phyloP scores from a whole-genome alignment of 73 alveolate genomes.

The Symbiodinium natans region DNA sequence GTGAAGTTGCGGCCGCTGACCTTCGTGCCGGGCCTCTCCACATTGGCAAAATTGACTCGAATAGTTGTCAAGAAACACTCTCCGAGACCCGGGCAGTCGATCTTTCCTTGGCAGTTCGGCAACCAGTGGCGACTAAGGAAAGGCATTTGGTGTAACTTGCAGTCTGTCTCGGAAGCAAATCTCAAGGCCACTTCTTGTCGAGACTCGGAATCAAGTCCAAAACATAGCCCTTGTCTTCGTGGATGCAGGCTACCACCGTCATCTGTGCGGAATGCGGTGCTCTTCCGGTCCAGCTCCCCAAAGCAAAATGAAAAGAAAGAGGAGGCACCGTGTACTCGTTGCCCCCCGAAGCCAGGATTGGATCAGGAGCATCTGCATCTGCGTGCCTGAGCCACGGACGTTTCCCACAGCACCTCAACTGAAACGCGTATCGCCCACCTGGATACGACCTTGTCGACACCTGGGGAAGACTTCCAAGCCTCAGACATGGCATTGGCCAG shows the following conservation, averaged over 20 bases:
- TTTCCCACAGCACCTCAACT: background rate
- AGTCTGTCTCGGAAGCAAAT: too few relatives aligned
- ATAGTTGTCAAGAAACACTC: background rate
- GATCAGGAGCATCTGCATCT: conserved; percentile 75
- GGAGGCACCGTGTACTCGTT: conserved; percentile 29
- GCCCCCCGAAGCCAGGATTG: conserved; percentile 66
- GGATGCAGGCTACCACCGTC: conserved; percentile 82
- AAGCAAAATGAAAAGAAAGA: background rate
- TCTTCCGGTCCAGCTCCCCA: background rate
- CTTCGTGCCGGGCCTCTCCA: conserved; percentile 51
- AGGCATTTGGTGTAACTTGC: too few relatives aligned
- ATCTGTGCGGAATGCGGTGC: background rate
- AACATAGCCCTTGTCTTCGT: conserved; percentile 66
- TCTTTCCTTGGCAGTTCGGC: conserved; percentile 17
- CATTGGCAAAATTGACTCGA: background rate
- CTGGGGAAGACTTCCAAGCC: conserved; percentile 72
- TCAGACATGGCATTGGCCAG: too few relatives aligned
- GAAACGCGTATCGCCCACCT: background rate
- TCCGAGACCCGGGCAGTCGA: conserved; percentile 24
- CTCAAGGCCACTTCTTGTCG: background rate
- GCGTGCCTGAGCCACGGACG: conserved; percentile 31
- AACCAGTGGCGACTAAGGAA: too few relatives aligned
- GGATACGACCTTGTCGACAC: conserved; percentile 74
- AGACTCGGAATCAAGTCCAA: conserved; percentile 46
- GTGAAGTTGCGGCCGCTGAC: conserved; percentile 78